These are phyloP conservation scores for Actinomortierella wolfii DNA, from an alignment of 371 early-diverging fungal species.

Conservation along the genomic window DNA sequence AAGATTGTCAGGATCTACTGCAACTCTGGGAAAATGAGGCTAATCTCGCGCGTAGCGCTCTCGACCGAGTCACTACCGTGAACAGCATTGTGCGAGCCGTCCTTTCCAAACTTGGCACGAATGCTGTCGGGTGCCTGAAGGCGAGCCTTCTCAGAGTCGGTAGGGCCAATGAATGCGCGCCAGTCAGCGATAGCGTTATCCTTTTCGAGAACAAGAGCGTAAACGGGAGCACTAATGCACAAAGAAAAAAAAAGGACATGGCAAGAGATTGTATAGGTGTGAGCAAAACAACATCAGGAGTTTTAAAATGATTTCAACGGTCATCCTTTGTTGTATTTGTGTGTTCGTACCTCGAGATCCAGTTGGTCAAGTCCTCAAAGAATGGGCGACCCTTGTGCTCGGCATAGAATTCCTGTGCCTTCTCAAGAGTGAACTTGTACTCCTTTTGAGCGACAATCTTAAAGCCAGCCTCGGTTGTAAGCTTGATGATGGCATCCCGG, in stretches of 20 bases:
- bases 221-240: constrained; percentile 63
- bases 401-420: constrained; percentile 67
- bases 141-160: constrained; percentile 71
- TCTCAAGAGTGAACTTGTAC: constrained; percentile 53
- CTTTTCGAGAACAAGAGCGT: constrained; percentile 72
- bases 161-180: constrained; percentile 78
- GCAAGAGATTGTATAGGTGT: background rate
- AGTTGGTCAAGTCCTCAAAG: constrained; percentile 65
- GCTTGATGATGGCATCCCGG: constrained; percentile 61
- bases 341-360: constrained; percentile 70
- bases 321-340: constrained; percentile 15
- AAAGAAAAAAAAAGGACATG: background rate
- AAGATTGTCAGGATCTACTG: no score
- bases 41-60: constrained; percentile 71
- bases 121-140: constrained; percentile 62
- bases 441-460: constrained; percentile 62
- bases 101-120: constrained; percentile 69
- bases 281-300: constrained; percentile 4
- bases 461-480: constrained; percentile 62
- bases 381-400: constrained; percentile 76
- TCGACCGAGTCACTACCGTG: constrained; percentile 76
- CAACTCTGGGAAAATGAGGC: constrained; percentile 53
- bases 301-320: constrained; percentile 5
- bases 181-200: constrained; percentile 68
- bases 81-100: constrained; percentile 68